Evolutionary conservation across 306 rosid genomes (phyloP).

Genomic region (Cucumis hystrix): DNA sequence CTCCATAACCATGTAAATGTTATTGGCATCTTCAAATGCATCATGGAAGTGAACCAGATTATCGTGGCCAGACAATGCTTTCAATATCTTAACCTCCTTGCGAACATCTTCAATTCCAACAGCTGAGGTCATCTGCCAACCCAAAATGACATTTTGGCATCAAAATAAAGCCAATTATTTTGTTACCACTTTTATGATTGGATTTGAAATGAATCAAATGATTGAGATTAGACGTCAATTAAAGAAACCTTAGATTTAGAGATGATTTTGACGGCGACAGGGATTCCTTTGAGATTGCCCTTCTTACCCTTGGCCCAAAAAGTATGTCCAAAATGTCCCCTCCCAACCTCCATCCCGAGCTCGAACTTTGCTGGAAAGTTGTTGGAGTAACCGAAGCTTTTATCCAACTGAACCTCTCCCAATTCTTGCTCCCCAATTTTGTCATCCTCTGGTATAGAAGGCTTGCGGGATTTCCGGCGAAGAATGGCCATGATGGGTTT

Average conservation of each 20-base stretch:
- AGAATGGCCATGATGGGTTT: constrained; percentile 79
- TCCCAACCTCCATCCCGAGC: constrained; percentile 83
- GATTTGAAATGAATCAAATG: background rate
- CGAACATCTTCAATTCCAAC: constrained; percentile 92
- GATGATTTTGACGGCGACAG: constrained; percentile 91
- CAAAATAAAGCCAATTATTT: background rate
- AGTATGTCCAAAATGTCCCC: constrained; percentile 98
- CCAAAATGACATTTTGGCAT: background rate
- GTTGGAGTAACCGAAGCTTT: constrained; percentile 75
- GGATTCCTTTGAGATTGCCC: constrained; percentile 74
- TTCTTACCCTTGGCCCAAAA: constrained; percentile 81
- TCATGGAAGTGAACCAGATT: constrained; percentile 82
- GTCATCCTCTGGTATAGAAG: constrained; percentile 82
- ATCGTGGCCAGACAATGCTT: constrained; percentile 75
- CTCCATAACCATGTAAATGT: constrained; percentile 96
- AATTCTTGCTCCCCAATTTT: constrained; percentile 26
- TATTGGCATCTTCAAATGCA: constrained; percentile 74
- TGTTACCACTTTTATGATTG: background rate
- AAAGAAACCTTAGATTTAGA: constrained; percentile 67
- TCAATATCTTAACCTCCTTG: constrained; percentile 92
- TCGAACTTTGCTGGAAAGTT: constrained; percentile 76
- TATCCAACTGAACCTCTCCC: constrained; percentile 60
- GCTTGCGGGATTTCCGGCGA: constrained; percentile 52
- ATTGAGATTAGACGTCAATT: background rate
- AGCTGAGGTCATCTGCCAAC: constrained; percentile 79